Evolutionary conservation across 202 grass and related monocot genomes (phyloP), one percentile per base, ranked within the genome.

Genomic region (Thinopyrum obtusiflorum): DNA sequence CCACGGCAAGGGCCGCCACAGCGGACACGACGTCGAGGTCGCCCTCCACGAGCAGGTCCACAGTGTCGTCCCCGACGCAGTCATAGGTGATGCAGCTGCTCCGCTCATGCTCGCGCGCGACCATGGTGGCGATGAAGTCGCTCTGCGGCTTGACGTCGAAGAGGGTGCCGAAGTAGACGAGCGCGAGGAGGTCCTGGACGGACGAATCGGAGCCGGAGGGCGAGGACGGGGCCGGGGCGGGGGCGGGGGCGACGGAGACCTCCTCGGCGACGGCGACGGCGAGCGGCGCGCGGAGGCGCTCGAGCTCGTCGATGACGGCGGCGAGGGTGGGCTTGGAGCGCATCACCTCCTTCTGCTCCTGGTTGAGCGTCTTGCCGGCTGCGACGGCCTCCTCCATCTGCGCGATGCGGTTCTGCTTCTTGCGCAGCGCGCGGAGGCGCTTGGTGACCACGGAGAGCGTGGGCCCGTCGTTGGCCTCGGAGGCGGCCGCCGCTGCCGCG

Each of bases 381-480:
- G 93, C 88, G 78, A 90, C 35, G 3, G 89, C 88, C 80, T 99
- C 97, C 92, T 99, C 97, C 97, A 93, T 99, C 85, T 97, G 93
- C 39, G 89, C 18, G 83, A 99, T 99, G 63, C 97, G 97, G 80
- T 99, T 99, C 80, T 89, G 65, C 90, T 99, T 99, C 94, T 99
- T 99, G 57, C 97, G 93, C 67, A 97, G 86, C 32, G 97, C 88
- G 79, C 93, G 93, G 69, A 99, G 74, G 66, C 97, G 96, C 88
- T 98, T 99, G 49, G 83, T 88, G n/a, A 99, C 68, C 7, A 99
- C 89, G 85, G 90, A 91, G 78, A 94, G 80, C 6, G 90, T 90
- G 5, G 97, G 97, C 9, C 97, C 93, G 4, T 99, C 93, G 78
- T 73, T 76, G 67, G 88, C 73, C 57, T 90, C 90, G 69, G 80